Evolutionary conservation across 495 filamentous ascomycete genomes (phyloP), one percentile per base, ranked within the genome.

Genomic region (Aspergillus coremiiformis): DNA sequence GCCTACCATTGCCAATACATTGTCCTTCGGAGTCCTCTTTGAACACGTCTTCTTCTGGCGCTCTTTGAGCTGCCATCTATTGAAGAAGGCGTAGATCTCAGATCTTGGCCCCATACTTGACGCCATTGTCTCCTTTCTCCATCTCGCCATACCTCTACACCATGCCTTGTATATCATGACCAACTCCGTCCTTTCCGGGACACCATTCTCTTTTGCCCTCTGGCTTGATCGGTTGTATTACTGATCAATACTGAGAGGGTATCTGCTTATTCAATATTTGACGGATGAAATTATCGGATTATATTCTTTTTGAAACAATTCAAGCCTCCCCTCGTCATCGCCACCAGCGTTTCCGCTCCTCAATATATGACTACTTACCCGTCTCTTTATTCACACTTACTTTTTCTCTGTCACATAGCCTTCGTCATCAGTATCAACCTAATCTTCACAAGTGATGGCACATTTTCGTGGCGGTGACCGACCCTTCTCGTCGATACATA

Each of bases 81-180:
- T 58, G 60, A 62, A 63, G 54, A 63, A 60, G 61, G 55, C 61
- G 57, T 58, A 55, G 47, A 58, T 58, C 55, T 50, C 49, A 49
- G 42, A 33, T 60, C 61, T 63, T 63, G 61, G 61, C 61, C 46
- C 55, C 61, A 62, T 61, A 61, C 61, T 58, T 58, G 62, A 66
- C 52, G 43, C 52, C 59, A 59, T 62, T 59, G 62, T 55, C 56
- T 51, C 52, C 56, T 55, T 49, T 48, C 49, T 45, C 19, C 41
- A 27, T 59, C 53, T 58, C 53, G 45, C 53, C 47, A 32, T 49
- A 39, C 30, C 41, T 55, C 32, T 44, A 50, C 53, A 66, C 39
- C 53, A 74, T 73, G 69, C 59, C 56, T 52, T 72, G 45, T 65
- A 74, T 74, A 75, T 75, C 66, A 67, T 74, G 67, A 72, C 70